Conservation (phyloP, 2,329 filamentous ascomycete genomes). For the Volutella citrinella region DNA sequence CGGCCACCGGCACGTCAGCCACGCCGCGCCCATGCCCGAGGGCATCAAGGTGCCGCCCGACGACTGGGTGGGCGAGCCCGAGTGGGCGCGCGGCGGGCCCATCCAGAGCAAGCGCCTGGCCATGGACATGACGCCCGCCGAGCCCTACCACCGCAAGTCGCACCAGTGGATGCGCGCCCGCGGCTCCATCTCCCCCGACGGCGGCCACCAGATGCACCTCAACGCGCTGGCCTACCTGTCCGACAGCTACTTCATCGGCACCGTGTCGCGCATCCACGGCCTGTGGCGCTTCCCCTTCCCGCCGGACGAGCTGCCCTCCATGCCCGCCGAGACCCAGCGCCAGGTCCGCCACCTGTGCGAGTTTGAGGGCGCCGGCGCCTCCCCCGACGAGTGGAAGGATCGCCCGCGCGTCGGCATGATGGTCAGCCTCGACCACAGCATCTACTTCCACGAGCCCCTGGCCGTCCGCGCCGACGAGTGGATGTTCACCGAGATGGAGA, state of each 20-base stretch:
- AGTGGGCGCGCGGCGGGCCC: constrained; percentile 49
- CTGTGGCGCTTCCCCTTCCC: constrained; percentile 69
- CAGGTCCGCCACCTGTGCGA: constrained; percentile 38
- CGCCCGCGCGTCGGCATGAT: constrained; percentile 74
- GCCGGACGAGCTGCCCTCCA: constrained; percentile 50
- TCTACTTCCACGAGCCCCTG: constrained; percentile 64
- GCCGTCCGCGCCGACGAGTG: constrained; percentile 64
- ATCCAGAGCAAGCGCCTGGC: constrained; percentile 44
- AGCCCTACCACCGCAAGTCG: constrained; percentile 65
- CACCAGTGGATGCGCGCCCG: constrained; percentile 73
- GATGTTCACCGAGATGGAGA: constrained; percentile 79
- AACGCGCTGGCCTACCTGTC: constrained; percentile 90
- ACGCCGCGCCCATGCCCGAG: constrained; percentile 60
- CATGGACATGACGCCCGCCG: constrained; percentile 36
- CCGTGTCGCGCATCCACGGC: constrained; percentile 75
- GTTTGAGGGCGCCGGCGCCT: constrained; percentile 37
- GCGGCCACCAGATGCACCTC: constrained; percentile 77
- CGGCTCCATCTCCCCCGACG: constrained; percentile 68
- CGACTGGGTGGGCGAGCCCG: constrained; percentile 41
- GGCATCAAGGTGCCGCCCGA: constrained; percentile 37
- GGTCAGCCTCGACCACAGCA: constrained; percentile 75
- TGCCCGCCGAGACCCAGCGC: constrained; percentile 39
- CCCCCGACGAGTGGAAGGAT: constrained; percentile 45
- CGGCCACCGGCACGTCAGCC: constrained; percentile 53
- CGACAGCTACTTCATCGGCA: constrained; percentile 91